A percentile compares a stretch with the other conserved stretches of the same genome.
phyloP scores from a whole-genome alignment of 371 early-diverging fungal species.

The Apophysomyces trapeziformis region DNA sequence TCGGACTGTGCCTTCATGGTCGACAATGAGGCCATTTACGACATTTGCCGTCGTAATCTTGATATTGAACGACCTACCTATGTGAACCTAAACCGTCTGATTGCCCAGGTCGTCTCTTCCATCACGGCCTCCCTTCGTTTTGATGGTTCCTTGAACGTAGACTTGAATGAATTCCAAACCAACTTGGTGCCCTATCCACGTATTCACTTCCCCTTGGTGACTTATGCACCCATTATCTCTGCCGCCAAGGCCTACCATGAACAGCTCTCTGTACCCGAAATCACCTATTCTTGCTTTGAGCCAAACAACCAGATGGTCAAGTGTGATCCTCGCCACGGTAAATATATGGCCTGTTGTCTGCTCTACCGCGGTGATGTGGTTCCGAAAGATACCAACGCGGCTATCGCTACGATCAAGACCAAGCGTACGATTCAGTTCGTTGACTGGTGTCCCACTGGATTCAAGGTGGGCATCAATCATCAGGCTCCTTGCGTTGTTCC shows the following conservation, averaged over 20 bases:
- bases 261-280: slow-evolving; percentile 85
- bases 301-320: slow-evolving; percentile 47
- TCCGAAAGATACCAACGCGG: slow-evolving; percentile 84
- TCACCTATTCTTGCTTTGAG: slow-evolving; percentile 92
- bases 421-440: slow-evolving; percentile 93
- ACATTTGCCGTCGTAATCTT: slow-evolving; percentile 45
- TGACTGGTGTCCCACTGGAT: slow-evolving; percentile 97
- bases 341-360: slow-evolving; percentile 95
- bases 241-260: slow-evolving; percentile 92
- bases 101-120: no score
- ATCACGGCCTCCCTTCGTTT: slow-evolving; percentile 97
- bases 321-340: slow-evolving; percentile 92
- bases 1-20: slow-evolving; percentile 93
- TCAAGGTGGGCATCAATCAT: slow-evolving; percentile 95
- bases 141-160: slow-evolving; percentile 94
- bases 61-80: no score
- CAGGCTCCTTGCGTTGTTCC: slow-evolving; percentile 87
- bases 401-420: slow-evolving; percentile 88
- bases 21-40: slow-evolving; percentile 96
- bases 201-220: slow-evolving; percentile 93
- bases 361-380: slow-evolving; percentile 94
- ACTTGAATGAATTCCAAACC: slow-evolving; percentile 96
- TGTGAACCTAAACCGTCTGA: no score
- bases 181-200: slow-evolving; percentile 97
- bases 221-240: slow-evolving; percentile 42